A percentile compares a stretch with the other conserved stretches of the same genome.
Evolutionary conservation across 106 monocot species (phyloP).

Genomic region (Gastrodia elata): DNA sequence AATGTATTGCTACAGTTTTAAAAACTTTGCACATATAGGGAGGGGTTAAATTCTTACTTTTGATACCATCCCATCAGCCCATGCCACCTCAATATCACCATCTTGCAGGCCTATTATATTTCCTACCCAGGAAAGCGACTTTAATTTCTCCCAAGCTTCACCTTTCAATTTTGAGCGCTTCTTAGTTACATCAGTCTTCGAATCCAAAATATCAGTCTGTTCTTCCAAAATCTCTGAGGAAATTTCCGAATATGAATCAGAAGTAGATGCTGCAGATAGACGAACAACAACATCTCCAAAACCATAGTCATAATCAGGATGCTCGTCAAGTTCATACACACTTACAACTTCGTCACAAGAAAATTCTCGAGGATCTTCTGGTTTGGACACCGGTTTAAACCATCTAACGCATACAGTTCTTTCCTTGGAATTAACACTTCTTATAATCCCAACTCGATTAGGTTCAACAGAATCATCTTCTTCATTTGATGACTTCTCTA

Average conservation of each 20-base stretch:
- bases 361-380: constrained; percentile 52
- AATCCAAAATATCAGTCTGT: neutral
- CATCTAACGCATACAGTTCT: constrained; percentile 75
- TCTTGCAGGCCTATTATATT: constrained; percentile 80
- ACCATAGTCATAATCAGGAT: constrained; percentile 95
- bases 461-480: constrained; percentile 44
- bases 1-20: neutral
- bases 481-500: constrained; percentile 69
- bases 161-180: constrained; percentile 2
- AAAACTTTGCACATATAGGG: neutral
- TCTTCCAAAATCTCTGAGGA: constrained; percentile 7
- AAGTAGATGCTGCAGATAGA: constrained; percentile 42
- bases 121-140: constrained; percentile 76
- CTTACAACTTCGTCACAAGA: constrained; percentile 79
- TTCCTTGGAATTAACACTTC: constrained; percentile 70
- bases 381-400: constrained; percentile 55
- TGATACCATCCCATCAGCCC: constrained; percentile 86
- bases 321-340: constrained; percentile 86
- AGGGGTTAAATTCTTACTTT: constrained; percentile 42
- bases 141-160: constrained; percentile 21
- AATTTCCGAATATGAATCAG: constrained; percentile 16
- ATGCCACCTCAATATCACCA: constrained; percentile 94
- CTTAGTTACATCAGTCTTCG: constrained; percentile 10
- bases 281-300: constrained; percentile 94
- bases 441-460: constrained; percentile 68